A percentile compares a stretch with the other conserved stretches of the same genome.
phyloP scores from a whole-genome alignment of 805 yeast species.

The Yamadazyma kitorensis region DNA sequence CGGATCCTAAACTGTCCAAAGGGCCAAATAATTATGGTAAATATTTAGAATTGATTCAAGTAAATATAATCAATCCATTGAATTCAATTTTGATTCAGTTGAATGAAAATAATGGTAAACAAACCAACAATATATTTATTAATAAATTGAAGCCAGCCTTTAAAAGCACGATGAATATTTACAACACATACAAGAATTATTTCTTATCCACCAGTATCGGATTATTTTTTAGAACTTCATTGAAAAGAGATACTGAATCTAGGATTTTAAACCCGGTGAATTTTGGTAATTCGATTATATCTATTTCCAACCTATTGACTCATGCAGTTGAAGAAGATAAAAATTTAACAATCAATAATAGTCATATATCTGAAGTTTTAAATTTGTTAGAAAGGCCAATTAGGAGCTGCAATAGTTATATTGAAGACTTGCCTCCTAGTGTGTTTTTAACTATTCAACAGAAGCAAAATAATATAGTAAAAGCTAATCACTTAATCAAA shows the following conservation, averaged over 20 bases:
- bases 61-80: conserved; percentile 5
- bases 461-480: conserved; percentile 11
- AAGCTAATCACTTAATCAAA: conserved; percentile 42
- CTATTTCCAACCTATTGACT: conserved; percentile 54
- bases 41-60: conserved; percentile 5
- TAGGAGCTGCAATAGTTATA: conserved; percentile 35
- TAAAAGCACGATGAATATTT: conserved; percentile 4
- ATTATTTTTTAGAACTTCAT: conserved; percentile 30
- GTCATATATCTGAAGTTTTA: conserved; percentile 55
- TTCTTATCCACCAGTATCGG: conserved; percentile 36
- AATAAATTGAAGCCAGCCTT: conserved; percentile 12
- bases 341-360: conserved; percentile 48
- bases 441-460: conserved; percentile 40
- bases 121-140: conserved; percentile 5
- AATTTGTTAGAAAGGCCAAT: conserved; percentile 60
- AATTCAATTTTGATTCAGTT: conserved; percentile 4
- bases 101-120: conserved; percentile 4
- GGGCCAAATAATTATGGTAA: conserved; percentile 4
- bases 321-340: conserved; percentile 67
- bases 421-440: conserved; percentile 41
- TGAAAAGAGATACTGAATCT: conserved; percentile 55
- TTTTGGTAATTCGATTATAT: conserved; percentile 61
- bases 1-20: not conserved
- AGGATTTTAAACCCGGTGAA: conserved; percentile 58
- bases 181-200: conserved; percentile 16